Conservation (phyloP, 768 basidiomycete genomes). For the Gautieria morchelliformis region DNA sequence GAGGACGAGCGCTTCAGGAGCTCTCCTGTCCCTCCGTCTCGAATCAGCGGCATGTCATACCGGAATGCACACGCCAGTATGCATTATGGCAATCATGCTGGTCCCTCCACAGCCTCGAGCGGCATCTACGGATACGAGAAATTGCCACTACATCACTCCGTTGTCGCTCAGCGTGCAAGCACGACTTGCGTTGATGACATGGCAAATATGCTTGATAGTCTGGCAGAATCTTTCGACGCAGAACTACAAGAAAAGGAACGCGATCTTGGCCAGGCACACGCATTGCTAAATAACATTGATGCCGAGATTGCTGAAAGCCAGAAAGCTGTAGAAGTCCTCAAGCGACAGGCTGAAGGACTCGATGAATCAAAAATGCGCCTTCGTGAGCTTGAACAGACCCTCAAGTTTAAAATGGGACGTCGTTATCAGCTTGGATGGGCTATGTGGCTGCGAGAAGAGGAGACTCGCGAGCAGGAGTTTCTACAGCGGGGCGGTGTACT, state of each 20-base stretch:
- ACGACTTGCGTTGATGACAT: conserved; percentile 81
- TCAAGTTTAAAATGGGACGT: conserved; percentile 69
- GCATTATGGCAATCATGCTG: conserved; percentile 32
- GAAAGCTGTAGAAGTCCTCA: conserved; percentile 61
- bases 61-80: conserved; percentile 58
- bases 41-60: conserved; percentile 58
- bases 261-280: conserved; percentile 82
- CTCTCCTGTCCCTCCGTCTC: conserved; percentile 72
- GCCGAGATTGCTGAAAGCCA: conserved; percentile 84
- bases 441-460: conserved; percentile 85
- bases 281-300: conserved; percentile 77
- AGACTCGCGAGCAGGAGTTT: conserved; percentile 53
- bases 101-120: not conserved
- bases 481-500: conserved; percentile 44
- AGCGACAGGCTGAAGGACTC: conserved; percentile 57
- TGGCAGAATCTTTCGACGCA: conserved; percentile 85
- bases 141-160: conserved; percentile 74
- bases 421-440: conserved; percentile 85
- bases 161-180: conserved; percentile 76
- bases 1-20: conserved; percentile 97
- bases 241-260: conserved; percentile 89
- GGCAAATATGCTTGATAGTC: conserved; percentile 73
- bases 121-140: conserved; percentile 29
- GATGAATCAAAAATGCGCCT: conserved; percentile 49
- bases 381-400: conserved; percentile 50